These are phyloP conservation scores for Medakamo hakoo DNA, from an alignment of 139 green algal genomes.

Conservation along the genomic window DNA sequence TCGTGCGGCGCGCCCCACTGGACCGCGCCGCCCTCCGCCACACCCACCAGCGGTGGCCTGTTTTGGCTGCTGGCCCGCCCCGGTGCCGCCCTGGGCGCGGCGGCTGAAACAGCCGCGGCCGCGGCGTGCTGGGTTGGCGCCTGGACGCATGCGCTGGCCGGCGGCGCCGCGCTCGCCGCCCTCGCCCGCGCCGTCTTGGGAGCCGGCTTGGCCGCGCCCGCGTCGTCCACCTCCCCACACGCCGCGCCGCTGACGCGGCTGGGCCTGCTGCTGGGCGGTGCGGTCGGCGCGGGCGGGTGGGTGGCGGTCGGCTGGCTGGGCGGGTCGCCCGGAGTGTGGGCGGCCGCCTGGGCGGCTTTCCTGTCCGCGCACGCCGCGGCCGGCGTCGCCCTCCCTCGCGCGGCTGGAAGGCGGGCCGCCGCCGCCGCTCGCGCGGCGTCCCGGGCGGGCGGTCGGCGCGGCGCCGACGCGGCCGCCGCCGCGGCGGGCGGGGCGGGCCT, in stretches of 20 bases:
- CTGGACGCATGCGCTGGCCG: conserved; percentile 9
- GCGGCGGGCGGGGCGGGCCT: not conserved
- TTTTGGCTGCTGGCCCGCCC: not conserved
- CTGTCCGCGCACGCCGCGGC: conserved; percentile 6
- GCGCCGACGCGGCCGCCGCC: conserved; percentile 3
- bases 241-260: conserved; percentile 15
- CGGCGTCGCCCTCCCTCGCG: not conserved
- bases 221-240: conserved; percentile 4
- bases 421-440: not conserved
- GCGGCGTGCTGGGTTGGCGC: conserved; percentile 1
- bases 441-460: not conserved
- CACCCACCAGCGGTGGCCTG: too few species aligned
- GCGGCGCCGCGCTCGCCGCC: conserved; percentile 7
- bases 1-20: too few species aligned
- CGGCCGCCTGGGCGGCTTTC: conserved; percentile 18
- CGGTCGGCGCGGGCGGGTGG: conserved; percentile 13
- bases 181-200: conserved; percentile 8
- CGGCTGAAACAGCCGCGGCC: not conserved
- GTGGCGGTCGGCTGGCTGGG: conserved; percentile 14
- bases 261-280: conserved; percentile 10
- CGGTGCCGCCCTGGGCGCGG: conserved; percentile 1
- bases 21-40: too few species aligned
- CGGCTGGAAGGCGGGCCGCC: not conserved
- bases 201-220: conserved; percentile 4
- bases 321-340: conserved; percentile 10